Evolutionary conservation across 106 monocot genomes (phyloP).

Genomic region (Acorus calamus): DNA sequence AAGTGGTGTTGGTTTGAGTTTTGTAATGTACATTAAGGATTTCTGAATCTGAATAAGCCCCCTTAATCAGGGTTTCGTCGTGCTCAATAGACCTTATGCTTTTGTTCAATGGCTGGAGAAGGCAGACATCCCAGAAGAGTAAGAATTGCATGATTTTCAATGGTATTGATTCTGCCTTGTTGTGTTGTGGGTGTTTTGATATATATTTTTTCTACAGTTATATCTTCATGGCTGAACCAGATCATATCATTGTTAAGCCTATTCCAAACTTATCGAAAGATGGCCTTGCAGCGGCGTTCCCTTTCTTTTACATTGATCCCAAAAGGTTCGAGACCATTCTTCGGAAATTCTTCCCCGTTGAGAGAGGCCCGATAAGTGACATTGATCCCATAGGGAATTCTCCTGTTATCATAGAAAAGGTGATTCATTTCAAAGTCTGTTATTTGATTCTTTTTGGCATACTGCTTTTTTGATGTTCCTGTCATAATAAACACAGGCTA

Average conservation of each 20-base stretch:
- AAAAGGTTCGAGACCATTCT: slow-evolving; percentile 53
- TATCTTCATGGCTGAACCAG: slow-evolving; percentile 96
- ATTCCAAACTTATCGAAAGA: slow-evolving; percentile 84
- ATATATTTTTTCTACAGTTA: slow-evolving; percentile 41
- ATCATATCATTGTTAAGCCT: slow-evolving; percentile 88
- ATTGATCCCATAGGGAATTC: slow-evolving; percentile 98
- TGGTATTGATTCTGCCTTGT: background rate
- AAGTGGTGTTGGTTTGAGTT: too few species aligned
- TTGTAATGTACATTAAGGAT: too few species aligned
- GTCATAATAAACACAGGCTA: slow-evolving; percentile 15
- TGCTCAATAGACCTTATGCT: slow-evolving; percentile 27
- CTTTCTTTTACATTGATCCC: slow-evolving; percentile 96
- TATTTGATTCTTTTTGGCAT: background rate
- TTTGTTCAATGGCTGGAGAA: slow-evolving; percentile 34
- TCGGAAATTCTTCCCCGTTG: slow-evolving; percentile 69
- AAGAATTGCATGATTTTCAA: background rate
- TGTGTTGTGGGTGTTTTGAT: background rate
- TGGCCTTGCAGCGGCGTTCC: slow-evolving; percentile 73
- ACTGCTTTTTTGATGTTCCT: background rate
- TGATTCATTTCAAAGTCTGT: slow-evolving; percentile 3
- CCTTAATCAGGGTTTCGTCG: slow-evolving; percentile 20
- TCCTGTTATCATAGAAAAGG: slow-evolving; percentile 83
- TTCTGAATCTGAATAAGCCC: too few species aligned
- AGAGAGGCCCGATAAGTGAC: slow-evolving; percentile 62
- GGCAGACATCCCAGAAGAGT: slow-evolving; percentile 24